phyloP scores from a whole-genome alignment of 2,329 filamentous ascomycete species.

The Clarireedia monteithiana region DNA sequence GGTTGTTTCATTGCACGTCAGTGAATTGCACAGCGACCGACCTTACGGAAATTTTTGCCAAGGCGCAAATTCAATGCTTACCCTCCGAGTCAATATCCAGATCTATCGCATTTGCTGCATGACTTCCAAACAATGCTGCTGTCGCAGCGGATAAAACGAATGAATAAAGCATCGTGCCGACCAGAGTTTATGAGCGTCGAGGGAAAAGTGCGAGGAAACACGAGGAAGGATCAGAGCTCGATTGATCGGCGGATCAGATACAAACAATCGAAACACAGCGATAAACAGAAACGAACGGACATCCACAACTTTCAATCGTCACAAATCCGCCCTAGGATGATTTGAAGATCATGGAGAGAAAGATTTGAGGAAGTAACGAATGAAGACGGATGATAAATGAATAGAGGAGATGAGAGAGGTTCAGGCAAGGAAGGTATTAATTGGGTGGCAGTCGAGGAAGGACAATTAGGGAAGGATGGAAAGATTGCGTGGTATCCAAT shows the following conservation, averaged over 20 bases:
- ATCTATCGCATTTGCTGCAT: conserved; percentile 29
- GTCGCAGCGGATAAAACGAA: conserved; percentile 19
- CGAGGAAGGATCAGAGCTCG: not conserved
- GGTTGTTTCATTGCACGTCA: conserved; percentile 19
- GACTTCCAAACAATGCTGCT: conserved; percentile 18
- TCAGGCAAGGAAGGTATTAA: not conserved
- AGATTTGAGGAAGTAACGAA: not conserved
- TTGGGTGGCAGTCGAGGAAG: too few relatives aligned
- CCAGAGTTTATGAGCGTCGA: not conserved
- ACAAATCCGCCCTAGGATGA: not conserved
- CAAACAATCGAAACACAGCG: not conserved
- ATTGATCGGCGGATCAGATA: not conserved
- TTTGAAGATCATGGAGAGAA: not conserved
- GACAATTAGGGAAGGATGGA: not conserved
- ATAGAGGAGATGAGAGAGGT: not conserved
- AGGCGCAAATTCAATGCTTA: conserved; percentile 9
- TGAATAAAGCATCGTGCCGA: conserved; percentile 18
- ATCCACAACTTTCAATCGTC: conserved; percentile 9
- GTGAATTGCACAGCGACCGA: not conserved
- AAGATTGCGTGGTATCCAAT: not conserved
- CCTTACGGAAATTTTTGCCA: not conserved
- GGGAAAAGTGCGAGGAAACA: not conserved
- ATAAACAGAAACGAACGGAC: conserved; percentile 14
- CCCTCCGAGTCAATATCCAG: conserved; percentile 23
- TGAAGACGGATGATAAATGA: not conserved